Percentiles rank a stretch among this genome's conserved stretches.
These are phyloP conservation scores for Myxozyma udenii DNA, from an alignment of 805 yeast species.

Conservation along the genomic window DNA sequence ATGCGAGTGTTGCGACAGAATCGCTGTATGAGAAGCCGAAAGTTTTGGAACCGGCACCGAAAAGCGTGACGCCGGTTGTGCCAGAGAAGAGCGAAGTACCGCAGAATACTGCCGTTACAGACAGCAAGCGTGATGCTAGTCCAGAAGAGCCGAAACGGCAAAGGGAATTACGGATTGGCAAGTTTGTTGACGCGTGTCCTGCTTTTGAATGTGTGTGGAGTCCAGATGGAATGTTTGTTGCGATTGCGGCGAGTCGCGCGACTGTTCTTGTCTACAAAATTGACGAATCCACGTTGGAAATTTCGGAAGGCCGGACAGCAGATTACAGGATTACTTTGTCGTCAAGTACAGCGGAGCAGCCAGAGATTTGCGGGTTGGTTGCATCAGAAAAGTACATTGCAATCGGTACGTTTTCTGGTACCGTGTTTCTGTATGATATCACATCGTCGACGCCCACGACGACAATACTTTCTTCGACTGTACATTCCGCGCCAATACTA, in stretches of 20 bases:
- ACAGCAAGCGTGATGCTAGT: background rate
- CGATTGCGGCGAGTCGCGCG: constrained; percentile 12
- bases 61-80: background rate
- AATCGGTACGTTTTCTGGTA: constrained; percentile 18
- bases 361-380: background rate
- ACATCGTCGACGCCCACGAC: background rate
- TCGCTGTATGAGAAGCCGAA: background rate
- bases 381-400: background rate
- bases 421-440: constrained; percentile 1
- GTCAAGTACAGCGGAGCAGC: background rate
- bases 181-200: background rate
- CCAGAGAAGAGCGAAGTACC: too few relatives aligned
- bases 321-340: constrained; percentile 7
- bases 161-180: background rate
- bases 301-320: constrained; percentile 1
- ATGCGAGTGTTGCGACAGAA: constrained; percentile 5
- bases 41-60: background rate
- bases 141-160: background rate
- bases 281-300: background rate
- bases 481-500: constrained; percentile 18
- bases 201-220: constrained; percentile 20
- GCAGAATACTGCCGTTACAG: too few relatives aligned
- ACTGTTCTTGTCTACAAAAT: constrained; percentile 6
- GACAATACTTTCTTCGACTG: background rate
- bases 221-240: constrained; percentile 8